These are phyloP conservation scores for Chlamydomonas sp. DNA, from an alignment of 139 green algal genomes.

Conservation along the genomic window DNA sequence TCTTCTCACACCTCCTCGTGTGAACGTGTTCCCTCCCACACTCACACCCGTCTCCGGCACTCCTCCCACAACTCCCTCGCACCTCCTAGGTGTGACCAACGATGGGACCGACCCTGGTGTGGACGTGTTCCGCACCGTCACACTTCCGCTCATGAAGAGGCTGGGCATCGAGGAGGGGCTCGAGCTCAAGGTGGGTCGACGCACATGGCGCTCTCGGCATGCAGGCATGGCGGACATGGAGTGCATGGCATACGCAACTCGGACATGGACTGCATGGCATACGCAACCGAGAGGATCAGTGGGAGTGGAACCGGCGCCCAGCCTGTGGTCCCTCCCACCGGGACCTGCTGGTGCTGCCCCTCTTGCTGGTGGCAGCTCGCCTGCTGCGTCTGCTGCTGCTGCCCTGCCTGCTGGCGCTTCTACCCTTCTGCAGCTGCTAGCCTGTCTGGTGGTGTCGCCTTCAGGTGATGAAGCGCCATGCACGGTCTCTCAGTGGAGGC, in stretches of 20 bases:
- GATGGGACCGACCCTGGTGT: constrained; percentile 70
- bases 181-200: constrained; percentile 18
- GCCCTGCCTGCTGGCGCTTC: no score
- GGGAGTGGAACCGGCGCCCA: no score
- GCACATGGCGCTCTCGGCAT: background rate
- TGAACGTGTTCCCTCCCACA: background rate
- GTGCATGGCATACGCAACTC: background rate
- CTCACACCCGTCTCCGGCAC: background rate
- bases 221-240: no score
- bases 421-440: no score
- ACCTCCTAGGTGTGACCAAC: constrained; percentile 81
- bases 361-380: no score
- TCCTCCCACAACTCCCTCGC: background rate
- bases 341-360: no score
- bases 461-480: constrained; percentile 51
- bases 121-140: constrained; percentile 84
- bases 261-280: no score
- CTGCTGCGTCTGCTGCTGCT: no score
- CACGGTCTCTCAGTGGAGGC: constrained; percentile 73
- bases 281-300: no score
- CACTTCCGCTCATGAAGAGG: constrained; percentile 79
- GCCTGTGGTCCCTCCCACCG: no score
- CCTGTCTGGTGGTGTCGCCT: no score
- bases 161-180: constrained; percentile 44
- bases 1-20: background rate